Evolutionary conservation across 768 basidiomycete genomes (phyloP), one percentile per base, ranked within the genome.

Genomic region (Tricholoma sp.): DNA sequence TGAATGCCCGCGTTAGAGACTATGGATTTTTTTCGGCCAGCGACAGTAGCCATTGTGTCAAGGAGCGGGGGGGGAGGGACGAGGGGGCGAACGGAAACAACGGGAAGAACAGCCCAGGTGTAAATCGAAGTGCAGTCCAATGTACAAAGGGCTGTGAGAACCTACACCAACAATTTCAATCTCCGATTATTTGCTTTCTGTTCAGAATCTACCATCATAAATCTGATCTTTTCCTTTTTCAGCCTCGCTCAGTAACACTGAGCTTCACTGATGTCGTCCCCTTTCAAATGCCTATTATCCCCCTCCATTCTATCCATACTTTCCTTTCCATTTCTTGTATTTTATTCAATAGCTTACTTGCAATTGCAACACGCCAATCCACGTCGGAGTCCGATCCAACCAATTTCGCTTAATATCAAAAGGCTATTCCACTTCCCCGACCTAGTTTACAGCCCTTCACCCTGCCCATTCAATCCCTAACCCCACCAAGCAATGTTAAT

Each of bases 21-120:
- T 64, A 89, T 82, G 56, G 88, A 89, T 74, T 89, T 91, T 84
- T 89, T 90, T 67, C 90, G 85, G 72, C 79, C 84, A 65, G 86
- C 80, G 71, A 78, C 77, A 49, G 78, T 74, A 71, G 79, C 72
- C 80, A 79, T 81, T 59, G 71, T 64, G 61, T 65, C 63, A 63
- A 58, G 69, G 66, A 63, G 63, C 50, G 31, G 47, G 52, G 31
- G 47, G 52, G 50, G 59, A 47, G 55, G 41, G 52, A 54, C 64
- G 64, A 63, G 61, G 58, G 58, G 65, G 59, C 54, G 55, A 66
- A 51, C 50, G 37, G 56, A 45, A 51, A 61, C 51, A 56, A 52
- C 52, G 59, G 57, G 52, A 55, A 57, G 35, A 56, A 47, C 39
- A 60, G 56, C 32, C 59, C 41, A 57, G 55, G 34, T 59, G 49